Evolutionary conservation across 495 filamentous ascomycete species (phyloP).

Genomic region (Chaetomium cochliodes): DNA sequence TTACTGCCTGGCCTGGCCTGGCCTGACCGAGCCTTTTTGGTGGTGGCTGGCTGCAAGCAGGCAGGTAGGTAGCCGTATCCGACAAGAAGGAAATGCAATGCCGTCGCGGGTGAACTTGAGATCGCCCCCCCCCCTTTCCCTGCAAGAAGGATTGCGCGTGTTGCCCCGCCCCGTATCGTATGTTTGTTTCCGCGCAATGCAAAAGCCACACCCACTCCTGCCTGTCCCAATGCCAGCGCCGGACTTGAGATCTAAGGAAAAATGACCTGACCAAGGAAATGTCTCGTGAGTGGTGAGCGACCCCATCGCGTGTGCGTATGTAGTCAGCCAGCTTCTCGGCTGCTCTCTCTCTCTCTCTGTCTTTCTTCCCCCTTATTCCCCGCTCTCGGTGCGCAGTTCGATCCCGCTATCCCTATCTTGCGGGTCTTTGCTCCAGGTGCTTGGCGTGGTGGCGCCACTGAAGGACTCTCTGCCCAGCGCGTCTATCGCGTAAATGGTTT

Average conservation of each 20-base stretch:
- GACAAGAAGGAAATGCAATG: conserved; percentile 1
- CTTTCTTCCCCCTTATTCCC: background rate
- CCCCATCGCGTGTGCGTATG: background rate
- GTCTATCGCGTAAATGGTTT: conserved; percentile 30
- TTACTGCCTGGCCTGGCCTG: background rate
- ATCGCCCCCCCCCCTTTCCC: too few species aligned
- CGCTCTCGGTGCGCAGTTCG: conserved; percentile 43
- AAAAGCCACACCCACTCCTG: background rate
- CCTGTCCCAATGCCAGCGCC: conserved; percentile 2
- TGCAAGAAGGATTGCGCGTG: background rate
- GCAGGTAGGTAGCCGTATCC: too few species aligned
- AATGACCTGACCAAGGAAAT: background rate
- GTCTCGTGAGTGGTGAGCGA: background rate
- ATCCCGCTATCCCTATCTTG: conserved; percentile 57
- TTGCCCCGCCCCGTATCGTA: background rate
- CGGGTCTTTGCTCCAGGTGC: conserved; percentile 37
- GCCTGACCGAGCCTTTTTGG: too few species aligned
- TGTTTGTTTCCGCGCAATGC: conserved; percentile 17
- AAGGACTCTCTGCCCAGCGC: conserved; percentile 21
- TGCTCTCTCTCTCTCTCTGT: background rate
- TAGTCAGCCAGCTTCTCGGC: background rate
- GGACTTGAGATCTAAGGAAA: background rate
- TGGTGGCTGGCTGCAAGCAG: too few species aligned
- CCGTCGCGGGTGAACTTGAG: background rate
- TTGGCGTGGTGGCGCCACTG: conserved; percentile 11